A percentile compares a stretch with the other conserved stretches of the same genome.
Conservation (phyloP, 495 filamentous ascomycete genomes). For the Rostrohypoxylon terebratum region DNA sequence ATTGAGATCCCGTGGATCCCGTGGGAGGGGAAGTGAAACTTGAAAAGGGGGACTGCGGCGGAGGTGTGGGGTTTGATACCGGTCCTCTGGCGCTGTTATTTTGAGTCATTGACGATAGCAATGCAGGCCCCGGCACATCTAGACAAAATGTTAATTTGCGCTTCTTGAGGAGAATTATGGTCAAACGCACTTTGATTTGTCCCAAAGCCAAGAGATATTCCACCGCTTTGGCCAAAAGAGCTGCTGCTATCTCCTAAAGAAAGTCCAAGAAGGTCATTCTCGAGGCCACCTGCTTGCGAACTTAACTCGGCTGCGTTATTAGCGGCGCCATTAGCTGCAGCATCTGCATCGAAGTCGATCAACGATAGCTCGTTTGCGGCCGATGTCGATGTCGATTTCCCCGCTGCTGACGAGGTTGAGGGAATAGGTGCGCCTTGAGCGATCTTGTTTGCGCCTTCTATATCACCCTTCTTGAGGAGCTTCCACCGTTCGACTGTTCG, state of each 20-base stretch:
- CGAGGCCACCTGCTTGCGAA: constrained; percentile 55
- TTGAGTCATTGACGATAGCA: constrained; percentile 72
- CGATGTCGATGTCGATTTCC: constrained; percentile 78
- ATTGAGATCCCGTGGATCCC: constrained; percentile 53
- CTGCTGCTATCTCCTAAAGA: constrained; percentile 59
- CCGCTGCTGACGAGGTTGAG: constrained; percentile 64
- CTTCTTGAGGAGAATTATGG: neutral
- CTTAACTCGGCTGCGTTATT: constrained; percentile 52
- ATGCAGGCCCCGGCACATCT: constrained; percentile 72
- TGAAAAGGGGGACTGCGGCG: constrained; percentile 72
- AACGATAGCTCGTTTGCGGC: constrained; percentile 88
- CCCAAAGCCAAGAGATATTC: constrained; percentile 87
- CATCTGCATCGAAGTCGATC: constrained; percentile 87
- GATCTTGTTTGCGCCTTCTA: constrained; percentile 86
- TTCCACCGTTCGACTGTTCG: constrained; percentile 95
- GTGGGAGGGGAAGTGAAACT: constrained; percentile 59
- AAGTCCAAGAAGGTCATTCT: constrained; percentile 66
- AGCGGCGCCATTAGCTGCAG: constrained; percentile 66
- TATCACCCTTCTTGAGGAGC: constrained; percentile 90
- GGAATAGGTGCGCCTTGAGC: constrained; percentile 81
- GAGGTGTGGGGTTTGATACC: constrained; percentile 54
- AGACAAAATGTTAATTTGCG: constrained; percentile 25
- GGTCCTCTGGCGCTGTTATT: constrained; percentile 63
- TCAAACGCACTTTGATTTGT: constrained; percentile 68
- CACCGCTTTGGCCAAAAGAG: constrained; percentile 76